These are phyloP conservation scores for Moringa oleifera DNA, from an alignment of 345 rosid species.

Conservation along the genomic window DNA sequence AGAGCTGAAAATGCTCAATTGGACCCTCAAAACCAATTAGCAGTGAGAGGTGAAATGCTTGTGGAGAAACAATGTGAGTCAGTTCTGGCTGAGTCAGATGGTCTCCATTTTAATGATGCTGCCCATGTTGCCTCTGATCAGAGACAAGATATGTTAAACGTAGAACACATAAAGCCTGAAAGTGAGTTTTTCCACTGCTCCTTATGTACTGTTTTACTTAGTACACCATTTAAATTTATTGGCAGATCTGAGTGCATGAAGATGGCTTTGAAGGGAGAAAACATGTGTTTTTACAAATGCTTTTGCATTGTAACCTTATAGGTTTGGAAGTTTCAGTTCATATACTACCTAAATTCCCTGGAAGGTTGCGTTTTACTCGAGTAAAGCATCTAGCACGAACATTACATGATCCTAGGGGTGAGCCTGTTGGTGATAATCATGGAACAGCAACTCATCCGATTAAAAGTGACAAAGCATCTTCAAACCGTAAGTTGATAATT, in stretches of 20 bases:
- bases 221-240: background rate
- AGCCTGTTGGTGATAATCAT: constrained; percentile 15
- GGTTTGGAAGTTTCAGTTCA: constrained; percentile 58
- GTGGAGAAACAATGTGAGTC: too few relatives aligned
- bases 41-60: constrained; percentile 16
- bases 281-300: background rate
- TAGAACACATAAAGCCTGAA: constrained; percentile 24
- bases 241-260: background rate
- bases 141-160: constrained; percentile 16
- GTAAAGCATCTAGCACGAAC: constrained; percentile 78
- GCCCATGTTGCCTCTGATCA: constrained; percentile 19
- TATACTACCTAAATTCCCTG: constrained; percentile 41
- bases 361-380: constrained; percentile 55
- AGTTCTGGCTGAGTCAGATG: too few relatives aligned
- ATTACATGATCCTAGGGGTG: constrained; percentile 27
- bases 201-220: background rate
- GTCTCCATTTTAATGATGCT: constrained; percentile 19
- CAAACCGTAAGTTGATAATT: constrained; percentile 41
- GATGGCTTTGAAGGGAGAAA: background rate
- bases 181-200: constrained; percentile 32
- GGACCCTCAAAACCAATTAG: constrained; percentile 28
- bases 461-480: constrained; percentile 25
- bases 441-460: constrained; percentile 24
- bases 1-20: constrained; percentile 45
- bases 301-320: constrained; percentile 17